Conservation (phyloP, 495 filamentous ascomycete genomes). For the Astrothelium macrocarpum region DNA sequence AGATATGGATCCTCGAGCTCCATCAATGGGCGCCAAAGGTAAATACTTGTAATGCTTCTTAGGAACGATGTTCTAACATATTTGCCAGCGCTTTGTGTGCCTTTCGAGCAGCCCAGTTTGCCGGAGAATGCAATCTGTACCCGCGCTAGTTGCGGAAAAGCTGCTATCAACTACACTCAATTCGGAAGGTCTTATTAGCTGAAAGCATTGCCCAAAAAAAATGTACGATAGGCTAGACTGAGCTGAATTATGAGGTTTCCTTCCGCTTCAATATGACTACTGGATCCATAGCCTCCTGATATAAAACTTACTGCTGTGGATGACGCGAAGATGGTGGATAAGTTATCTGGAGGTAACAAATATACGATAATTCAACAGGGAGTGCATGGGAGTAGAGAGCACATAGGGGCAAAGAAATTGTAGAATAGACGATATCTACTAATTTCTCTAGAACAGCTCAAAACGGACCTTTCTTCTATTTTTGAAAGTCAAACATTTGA, state of each 20-base stretch:
- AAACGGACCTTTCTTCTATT: too few species aligned
- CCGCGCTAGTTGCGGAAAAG: not conserved
- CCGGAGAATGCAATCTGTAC: slow-evolving; percentile 1
- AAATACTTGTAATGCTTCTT: not conserved
- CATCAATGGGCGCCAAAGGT: slow-evolving; percentile 9
- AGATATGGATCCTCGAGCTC: slow-evolving; percentile 6
- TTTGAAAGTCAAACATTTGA: too few species aligned
- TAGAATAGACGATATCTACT: too few species aligned
- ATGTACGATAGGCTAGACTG: not conserved
- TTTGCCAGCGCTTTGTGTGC: not conserved
- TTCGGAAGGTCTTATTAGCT: slow-evolving; percentile 3
- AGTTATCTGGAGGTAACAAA: too few species aligned
- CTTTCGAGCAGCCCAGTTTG: not conserved
- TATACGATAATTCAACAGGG: too few species aligned
- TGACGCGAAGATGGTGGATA: too few species aligned
- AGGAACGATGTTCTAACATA: not conserved
- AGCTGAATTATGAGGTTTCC: not conserved
- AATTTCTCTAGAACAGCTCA: too few species aligned
- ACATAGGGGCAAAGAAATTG: too few species aligned
- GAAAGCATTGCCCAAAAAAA: not conserved
- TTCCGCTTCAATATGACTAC: not conserved
- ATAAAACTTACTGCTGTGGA: too few species aligned
- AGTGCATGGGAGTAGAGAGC: too few species aligned
- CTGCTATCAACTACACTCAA: not conserved
- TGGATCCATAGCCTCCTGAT: too few species aligned